phyloP scores from a whole-genome alignment of 192 early-diverging fungal species.

The Backusella mclennaniae region DNA sequence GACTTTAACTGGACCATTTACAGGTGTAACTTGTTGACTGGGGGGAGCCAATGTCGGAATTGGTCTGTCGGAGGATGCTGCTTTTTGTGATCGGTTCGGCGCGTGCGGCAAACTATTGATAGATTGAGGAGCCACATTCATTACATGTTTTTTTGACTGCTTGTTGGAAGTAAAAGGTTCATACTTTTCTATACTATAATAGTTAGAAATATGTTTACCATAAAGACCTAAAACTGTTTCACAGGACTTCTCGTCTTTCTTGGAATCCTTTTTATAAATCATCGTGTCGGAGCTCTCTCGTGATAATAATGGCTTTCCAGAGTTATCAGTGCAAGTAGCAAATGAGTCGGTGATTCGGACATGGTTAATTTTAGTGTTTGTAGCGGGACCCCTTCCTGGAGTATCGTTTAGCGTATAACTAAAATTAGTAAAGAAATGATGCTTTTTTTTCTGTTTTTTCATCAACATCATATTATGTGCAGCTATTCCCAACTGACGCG shows the following conservation, averaged over 20 bases:
- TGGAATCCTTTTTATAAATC: not conserved
- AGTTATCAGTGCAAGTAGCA: not conserved
- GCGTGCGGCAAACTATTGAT: slow-evolving; percentile 23
- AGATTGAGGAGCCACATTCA: slow-evolving; percentile 3
- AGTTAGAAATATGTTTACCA: not conserved
- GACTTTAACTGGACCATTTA: slow-evolving; percentile 6
- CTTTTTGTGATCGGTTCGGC: slow-evolving; percentile 5
- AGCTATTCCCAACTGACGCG: not conserved
- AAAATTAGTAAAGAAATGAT: not conserved
- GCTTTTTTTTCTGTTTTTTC: not conserved
- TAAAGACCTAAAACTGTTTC: slow-evolving; percentile 9
- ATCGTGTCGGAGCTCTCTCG: slow-evolving; percentile 27
- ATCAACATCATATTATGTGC: not conserved
- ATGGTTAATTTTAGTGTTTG: not conserved
- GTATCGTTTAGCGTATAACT: not conserved
- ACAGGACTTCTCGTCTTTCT: slow-evolving; percentile 14
- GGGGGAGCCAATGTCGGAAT: not conserved
- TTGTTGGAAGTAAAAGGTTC: not conserved
- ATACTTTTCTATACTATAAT: not conserved
- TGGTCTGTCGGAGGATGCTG: slow-evolving; percentile 3
- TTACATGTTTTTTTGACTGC: not conserved
- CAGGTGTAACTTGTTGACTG: not conserved
- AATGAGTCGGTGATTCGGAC: not conserved
- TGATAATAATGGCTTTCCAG: not conserved
- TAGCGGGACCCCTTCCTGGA: not conserved